Percentiles rank a stretch among this genome's conserved stretches.
Evolutionary conservation across 495 filamentous ascomycete genomes (phyloP).

Genomic region (Tuber brumale): DNA sequence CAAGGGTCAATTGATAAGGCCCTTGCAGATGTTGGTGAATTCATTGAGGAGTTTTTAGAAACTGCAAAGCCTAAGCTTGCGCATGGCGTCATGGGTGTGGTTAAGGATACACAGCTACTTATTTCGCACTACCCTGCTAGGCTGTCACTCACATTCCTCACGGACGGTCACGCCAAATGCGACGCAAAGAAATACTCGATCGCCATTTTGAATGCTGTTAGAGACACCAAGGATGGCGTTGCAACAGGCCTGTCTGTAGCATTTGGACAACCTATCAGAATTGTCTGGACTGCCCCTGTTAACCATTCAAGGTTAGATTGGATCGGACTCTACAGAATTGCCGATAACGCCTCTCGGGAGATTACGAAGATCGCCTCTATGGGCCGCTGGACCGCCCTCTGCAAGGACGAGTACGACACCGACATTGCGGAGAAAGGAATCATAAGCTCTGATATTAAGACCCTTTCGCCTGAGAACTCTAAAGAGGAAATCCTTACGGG

Average conservation of each 20-base stretch:
- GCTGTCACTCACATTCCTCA: slow-evolving; percentile 73
- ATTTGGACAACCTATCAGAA: slow-evolving; percentile 84
- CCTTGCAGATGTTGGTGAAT: slow-evolving; percentile 72
- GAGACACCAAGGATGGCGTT: slow-evolving; percentile 49
- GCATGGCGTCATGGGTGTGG: slow-evolving; percentile 75
- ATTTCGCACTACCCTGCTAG: slow-evolving; percentile 88
- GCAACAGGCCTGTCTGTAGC: slow-evolving; percentile 71
- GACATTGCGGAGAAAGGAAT: slow-evolving; percentile 72
- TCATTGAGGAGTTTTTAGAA: slow-evolving; percentile 85
- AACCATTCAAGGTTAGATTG: slow-evolving; percentile 92
- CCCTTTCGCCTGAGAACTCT: slow-evolving; percentile 45
- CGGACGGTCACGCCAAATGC: slow-evolving; percentile 74
- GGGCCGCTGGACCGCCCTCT: slow-evolving; percentile 82
- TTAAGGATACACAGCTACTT: slow-evolving; percentile 76
- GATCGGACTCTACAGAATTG: slow-evolving; percentile 90
- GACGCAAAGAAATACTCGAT: slow-evolving; percentile 77
- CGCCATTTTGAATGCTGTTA: slow-evolving; percentile 48
- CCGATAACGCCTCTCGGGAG: slow-evolving; percentile 81
- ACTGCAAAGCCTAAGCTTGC: slow-evolving; percentile 80
- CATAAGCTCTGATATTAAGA: slow-evolving; percentile 56
- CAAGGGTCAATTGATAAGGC: slow-evolving; percentile 82
- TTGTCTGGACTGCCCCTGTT: slow-evolving; percentile 84
- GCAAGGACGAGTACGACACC: slow-evolving; percentile 68
- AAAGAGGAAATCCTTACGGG: slow-evolving; percentile 57
- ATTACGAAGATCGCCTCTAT: slow-evolving; percentile 75